phyloP scores from a whole-genome alignment of 2,329 filamentous ascomycete genomes.

The Chrysoporthe austroafricana region DNA sequence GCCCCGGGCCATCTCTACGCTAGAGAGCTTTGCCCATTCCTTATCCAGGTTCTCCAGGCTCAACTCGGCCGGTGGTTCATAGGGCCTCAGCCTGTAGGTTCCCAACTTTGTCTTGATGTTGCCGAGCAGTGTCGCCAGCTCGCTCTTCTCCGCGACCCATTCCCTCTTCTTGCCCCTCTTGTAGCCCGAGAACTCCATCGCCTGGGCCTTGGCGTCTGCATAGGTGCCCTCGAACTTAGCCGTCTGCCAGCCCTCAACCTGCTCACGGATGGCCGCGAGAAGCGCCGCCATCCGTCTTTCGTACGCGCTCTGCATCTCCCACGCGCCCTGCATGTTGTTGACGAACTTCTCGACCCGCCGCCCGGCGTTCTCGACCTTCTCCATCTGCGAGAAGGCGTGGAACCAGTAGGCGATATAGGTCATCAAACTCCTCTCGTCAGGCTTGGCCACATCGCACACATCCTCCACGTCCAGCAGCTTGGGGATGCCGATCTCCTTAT shows the following conservation, averaged over 20 bases:
- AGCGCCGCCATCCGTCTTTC: conserved; percentile 88
- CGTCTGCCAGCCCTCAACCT: conserved; percentile 76
- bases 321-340: conserved; percentile 97
- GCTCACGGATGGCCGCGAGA: conserved; percentile 72
- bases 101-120: conserved; percentile 99
- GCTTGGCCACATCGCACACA: conserved; percentile 94
- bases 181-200: conserved; percentile 80
- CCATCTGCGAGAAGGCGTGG: conserved; percentile 98
- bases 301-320: conserved; percentile 98
- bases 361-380: conserved; percentile 96
- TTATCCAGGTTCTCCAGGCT: conserved; percentile 80
- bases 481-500: conserved; percentile 95
- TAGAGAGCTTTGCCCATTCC: conserved; percentile 80
- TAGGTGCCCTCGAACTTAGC: conserved; percentile 91
- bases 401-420: conserved; percentile 99
- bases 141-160: conserved; percentile 98
- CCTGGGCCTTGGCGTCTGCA: conserved; percentile 86
- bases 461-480: conserved; percentile 96
- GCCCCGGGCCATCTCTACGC: conserved; percentile 83
- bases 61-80: conserved; percentile 85
- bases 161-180: conserved; percentile 88
- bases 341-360: conserved; percentile 97
- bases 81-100: conserved; percentile 88
- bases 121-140: conserved; percentile 86
- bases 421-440: conserved; percentile 96